phyloP scores from a whole-genome alignment of 352 stramenopile species.

The Detonula confervacea region DNA sequence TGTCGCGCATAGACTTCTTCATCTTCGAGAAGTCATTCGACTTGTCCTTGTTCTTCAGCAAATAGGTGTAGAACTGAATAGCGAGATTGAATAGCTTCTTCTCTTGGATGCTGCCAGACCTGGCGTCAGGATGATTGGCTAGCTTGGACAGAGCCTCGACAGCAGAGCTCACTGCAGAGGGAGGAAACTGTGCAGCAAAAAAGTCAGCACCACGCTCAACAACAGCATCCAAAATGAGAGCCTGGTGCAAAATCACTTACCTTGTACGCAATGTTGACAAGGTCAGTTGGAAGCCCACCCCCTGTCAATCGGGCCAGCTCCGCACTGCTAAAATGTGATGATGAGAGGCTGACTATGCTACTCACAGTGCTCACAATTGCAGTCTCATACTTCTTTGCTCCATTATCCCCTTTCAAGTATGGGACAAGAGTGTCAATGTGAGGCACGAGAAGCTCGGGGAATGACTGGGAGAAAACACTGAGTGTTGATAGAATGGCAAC shows the following conservation, averaged over 20 bases:
- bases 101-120: constrained; percentile 45
- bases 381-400: constrained; percentile 64
- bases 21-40: constrained; percentile 50
- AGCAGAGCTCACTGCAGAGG: constrained; percentile 61
- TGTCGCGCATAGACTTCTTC: constrained; percentile 61
- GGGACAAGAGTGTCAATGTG: constrained; percentile 83
- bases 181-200: constrained; percentile 53
- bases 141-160: constrained; percentile 69
- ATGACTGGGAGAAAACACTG: constrained; percentile 77
- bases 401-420: constrained; percentile 85
- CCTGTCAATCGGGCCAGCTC: constrained; percentile 58
- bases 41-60: constrained; percentile 68
- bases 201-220: background rate
- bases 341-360: constrained; percentile 62
- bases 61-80: constrained; percentile 80
- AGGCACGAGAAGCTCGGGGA: constrained; percentile 69
- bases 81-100: constrained; percentile 67
- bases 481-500: constrained; percentile 81
- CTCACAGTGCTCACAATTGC: constrained; percentile 69
- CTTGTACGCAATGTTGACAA: constrained; percentile 79
- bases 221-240: background rate
- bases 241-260: constrained; percentile 1
- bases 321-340: constrained; percentile 50
- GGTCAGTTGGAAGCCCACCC: constrained; percentile 61
- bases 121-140: constrained; percentile 55